Evolutionary conservation across 2,329 filamentous ascomycete genomes (phyloP), one percentile per base, ranked within the genome.

Genomic region (Diaporthe vaccinii): DNA sequence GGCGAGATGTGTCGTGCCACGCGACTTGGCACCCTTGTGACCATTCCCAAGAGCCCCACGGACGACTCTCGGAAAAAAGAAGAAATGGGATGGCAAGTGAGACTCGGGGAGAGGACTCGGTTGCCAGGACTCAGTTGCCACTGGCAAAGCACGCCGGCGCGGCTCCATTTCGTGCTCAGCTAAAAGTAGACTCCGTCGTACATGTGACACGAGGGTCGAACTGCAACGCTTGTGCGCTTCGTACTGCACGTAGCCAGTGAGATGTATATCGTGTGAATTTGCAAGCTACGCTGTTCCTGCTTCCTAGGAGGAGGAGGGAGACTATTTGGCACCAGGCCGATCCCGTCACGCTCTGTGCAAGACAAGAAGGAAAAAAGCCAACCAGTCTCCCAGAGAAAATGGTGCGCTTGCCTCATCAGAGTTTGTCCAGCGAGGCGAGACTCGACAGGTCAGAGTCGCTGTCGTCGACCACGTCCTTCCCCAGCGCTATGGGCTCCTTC

Each of bases 371-470:
- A 41, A 6, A 28, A 41, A 69, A 55, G n/a, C 46, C 46, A 69
- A 69, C 31, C 36, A 69, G 17, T 46, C 22, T 15, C 36, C 20
- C 34, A 39, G 28, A 14, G n/a, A n/a, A 36, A 34, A 20, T 9
- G 8, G 34, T 31, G n/a, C 34, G n/a, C 22, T 7, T n/a, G n/a
- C 15, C 49, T 22, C 65, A 55, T 69, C 49, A 69, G 49, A 55
- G 46, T 55, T 69, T 55, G 49, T 69, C 46, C 49, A 69, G n/a
- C 49, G 65, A 69, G 25, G 49, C 58, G 36, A 65, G 58, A 41
- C 71, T 73, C 25, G 71, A 73, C 71, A 73, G 39, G 34, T 73
- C 71, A 61, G 71, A 53, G 46, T 72, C 73, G 25, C 73, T 65
- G 22, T 65, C 67, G 36, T 72, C 51, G 28, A 39, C 58, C 55